Conservation (phyloP, 768 basidiomycete species). For the Heimioporus sp. region DNA sequence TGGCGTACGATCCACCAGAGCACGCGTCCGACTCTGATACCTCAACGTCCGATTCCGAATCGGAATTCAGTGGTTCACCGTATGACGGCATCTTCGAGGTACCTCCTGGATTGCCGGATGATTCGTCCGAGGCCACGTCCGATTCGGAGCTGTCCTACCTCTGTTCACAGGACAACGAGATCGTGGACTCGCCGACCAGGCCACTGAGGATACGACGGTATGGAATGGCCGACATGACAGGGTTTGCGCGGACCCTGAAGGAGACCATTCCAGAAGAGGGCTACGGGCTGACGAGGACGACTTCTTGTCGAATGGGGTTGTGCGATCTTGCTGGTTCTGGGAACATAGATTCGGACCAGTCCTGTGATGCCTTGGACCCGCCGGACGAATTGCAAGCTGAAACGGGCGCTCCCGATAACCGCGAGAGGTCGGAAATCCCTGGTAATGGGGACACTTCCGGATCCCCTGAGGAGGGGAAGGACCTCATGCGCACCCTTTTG, state of each 20-base stretch:
- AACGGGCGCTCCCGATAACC: background rate
- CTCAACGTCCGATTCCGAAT: background rate
- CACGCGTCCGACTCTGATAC: background rate
- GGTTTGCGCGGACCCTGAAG: background rate
- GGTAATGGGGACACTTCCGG: background rate
- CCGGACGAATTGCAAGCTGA: background rate
- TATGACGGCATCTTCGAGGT: background rate
- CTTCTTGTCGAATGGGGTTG: background rate
- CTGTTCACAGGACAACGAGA: background rate
- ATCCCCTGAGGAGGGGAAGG: background rate
- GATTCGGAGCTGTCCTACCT: background rate
- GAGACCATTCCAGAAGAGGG: background rate
- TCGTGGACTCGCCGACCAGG: background rate
- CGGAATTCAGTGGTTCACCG: background rate
- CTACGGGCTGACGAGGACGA: background rate
- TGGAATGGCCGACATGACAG: conserved; percentile 9
- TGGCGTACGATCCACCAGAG: no score
- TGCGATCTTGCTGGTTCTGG: background rate
- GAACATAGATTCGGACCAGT: background rate
- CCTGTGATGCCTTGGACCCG: background rate
- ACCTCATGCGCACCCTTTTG: conserved; percentile 12
- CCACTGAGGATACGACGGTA: conserved; percentile 3
- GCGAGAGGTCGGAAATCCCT: background rate
- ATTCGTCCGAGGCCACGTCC: background rate
- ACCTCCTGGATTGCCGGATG: background rate